These are phyloP conservation scores for Myxozyma kluyveri DNA, from an alignment of 805 yeast genomes.

Conservation along the genomic window DNA sequence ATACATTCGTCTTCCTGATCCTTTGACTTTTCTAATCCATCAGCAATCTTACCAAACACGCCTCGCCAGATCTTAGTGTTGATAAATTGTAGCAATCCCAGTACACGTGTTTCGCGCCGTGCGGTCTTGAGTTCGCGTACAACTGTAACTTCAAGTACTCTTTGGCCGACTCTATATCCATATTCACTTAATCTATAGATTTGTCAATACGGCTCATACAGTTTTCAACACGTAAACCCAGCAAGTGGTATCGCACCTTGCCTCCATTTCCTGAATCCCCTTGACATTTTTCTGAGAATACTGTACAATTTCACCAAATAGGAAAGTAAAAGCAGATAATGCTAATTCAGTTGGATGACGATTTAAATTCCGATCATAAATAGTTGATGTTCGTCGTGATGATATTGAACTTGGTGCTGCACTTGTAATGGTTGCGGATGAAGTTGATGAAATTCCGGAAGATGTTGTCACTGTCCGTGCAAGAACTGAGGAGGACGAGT, in stretches of 20 bases:
- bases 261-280: slow-evolving; percentile 65
- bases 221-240: no score
- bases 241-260: slow-evolving; percentile 30
- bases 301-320: slow-evolving; percentile 68
- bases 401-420: not conserved
- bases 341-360: slow-evolving; percentile 67
- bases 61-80: slow-evolving; percentile 71
- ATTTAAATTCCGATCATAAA: slow-evolving; percentile 68
- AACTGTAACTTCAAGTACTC: slow-evolving; percentile 65
- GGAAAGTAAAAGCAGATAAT: slow-evolving; percentile 61
- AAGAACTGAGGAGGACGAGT: no score
- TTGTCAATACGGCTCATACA: no score
- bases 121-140: slow-evolving; percentile 65
- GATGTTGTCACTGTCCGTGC: no score
- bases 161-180: slow-evolving; percentile 76
- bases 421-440: not conserved
- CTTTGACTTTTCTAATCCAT: slow-evolving; percentile 70
- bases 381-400: slow-evolving; percentile 33
- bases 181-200: slow-evolving; percentile 60
- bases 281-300: slow-evolving; percentile 60
- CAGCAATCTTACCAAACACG: slow-evolving; percentile 70
- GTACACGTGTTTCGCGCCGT: slow-evolving; percentile 62
- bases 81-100: slow-evolving; percentile 69
- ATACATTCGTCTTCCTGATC: slow-evolving; percentile 58
- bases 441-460: no score